A percentile compares a stretch with the other conserved stretches of the same genome.
Evolutionary conservation across 2,329 filamentous ascomycete genomes (phyloP).

Genomic region (Fusarium chaquense): DNA sequence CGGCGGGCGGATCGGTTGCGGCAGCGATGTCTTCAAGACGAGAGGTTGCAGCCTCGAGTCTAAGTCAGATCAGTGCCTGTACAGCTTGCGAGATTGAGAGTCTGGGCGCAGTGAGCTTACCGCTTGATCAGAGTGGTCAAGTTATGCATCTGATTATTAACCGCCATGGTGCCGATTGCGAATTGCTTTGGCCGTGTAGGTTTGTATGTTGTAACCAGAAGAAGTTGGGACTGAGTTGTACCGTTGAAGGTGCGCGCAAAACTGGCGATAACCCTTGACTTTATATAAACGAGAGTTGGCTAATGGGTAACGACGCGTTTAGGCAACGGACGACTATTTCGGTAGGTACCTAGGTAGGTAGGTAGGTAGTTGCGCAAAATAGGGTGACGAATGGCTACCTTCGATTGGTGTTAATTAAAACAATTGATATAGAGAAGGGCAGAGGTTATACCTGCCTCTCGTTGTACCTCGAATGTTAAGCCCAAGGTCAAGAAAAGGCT

Average conservation of each 20-base stretch:
- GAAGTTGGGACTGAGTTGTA: background rate
- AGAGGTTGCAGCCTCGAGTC: slow-evolving; percentile 96
- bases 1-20: slow-evolving; percentile 72
- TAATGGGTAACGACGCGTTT: background rate
- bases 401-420: background rate
- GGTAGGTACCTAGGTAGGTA: background rate
- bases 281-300: slow-evolving; percentile 6
- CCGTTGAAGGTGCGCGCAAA: background rate
- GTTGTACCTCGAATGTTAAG: background rate
- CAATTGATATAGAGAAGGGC: background rate
- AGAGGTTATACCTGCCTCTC: background rate
- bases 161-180: slow-evolving; percentile 68
- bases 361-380: slow-evolving; percentile 22
- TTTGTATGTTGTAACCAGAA: background rate
- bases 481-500: background rate
- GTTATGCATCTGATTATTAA: slow-evolving; percentile 91
- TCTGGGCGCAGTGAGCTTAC: slow-evolving; percentile 62
- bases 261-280: background rate
- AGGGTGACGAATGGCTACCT: background rate
- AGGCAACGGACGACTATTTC: slow-evolving; percentile 31
- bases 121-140: slow-evolving; percentile 97
- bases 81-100: background rate
- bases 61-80: slow-evolving; percentile 65
- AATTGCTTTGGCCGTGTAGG: background rate
- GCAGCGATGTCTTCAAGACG: slow-evolving; percentile 96